Percentiles rank a stretch among this genome's conserved stretches.
Evolutionary conservation across 768 basidiomycete genomes (phyloP).

Genomic region (Hericium rajendrae): DNA sequence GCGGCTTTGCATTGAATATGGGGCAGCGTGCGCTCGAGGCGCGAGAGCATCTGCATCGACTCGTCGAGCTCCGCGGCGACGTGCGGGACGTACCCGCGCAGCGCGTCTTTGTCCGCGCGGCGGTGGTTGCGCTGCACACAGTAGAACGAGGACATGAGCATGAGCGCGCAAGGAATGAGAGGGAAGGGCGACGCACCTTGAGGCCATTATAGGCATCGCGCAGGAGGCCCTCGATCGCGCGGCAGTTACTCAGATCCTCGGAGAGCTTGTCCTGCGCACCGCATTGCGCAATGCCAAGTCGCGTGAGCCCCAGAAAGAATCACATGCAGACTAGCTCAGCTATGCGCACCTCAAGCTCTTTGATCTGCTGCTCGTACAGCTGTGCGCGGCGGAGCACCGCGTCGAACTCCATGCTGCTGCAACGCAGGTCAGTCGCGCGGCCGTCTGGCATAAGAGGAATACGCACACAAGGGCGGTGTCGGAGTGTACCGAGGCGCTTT

Average conservation of each 20-base stretch:
- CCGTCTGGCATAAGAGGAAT: background rate
- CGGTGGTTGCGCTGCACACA: constrained; percentile 41
- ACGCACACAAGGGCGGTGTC: background rate
- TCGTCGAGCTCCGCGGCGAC: constrained; percentile 52
- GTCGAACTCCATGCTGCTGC: background rate
- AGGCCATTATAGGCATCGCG: constrained; percentile 54
- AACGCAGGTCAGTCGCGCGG: background rate
- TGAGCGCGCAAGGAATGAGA: background rate
- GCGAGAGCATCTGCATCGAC: constrained; percentile 45
- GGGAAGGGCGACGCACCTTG: constrained; percentile 34
- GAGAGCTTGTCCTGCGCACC: constrained; percentile 46
- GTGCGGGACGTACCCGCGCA: constrained; percentile 50
- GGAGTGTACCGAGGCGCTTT: background rate
- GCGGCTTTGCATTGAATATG: constrained; percentile 50
- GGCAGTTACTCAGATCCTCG: constrained; percentile 65
- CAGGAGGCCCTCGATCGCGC: constrained; percentile 60
- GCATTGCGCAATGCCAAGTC: background rate
- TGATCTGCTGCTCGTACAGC: constrained; percentile 8
- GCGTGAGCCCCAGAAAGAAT: too few relatives aligned
- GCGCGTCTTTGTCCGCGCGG: constrained; percentile 44
- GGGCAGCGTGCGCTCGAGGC: constrained; percentile 52
- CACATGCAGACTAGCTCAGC: too few relatives aligned
- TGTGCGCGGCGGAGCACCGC: background rate
- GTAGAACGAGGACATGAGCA: background rate
- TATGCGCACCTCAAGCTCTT: constrained; percentile 15